phyloP scores from a whole-genome alignment of 2,329 filamentous ascomycete species.

The Didymellaceae sp. region DNA sequence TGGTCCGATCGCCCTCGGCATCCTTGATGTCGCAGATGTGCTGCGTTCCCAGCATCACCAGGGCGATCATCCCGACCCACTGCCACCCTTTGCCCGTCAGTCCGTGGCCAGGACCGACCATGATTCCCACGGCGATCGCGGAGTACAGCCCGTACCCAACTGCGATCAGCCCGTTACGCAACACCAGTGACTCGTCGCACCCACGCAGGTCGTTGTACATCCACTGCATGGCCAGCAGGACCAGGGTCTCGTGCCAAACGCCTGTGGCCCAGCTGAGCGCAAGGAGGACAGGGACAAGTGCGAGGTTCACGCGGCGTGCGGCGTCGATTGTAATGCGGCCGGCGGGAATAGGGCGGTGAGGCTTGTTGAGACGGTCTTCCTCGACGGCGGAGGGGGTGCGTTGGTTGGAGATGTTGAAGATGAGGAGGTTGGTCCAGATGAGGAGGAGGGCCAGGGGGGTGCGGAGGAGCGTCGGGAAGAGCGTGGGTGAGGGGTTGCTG shows the following conservation, averaged over 20 bases:
- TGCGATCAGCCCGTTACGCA: constrained; percentile 30
- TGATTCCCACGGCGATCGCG: constrained; percentile 11
- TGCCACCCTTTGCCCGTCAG: background rate
- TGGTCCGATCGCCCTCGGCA: constrained; percentile 29
- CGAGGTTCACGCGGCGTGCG: constrained; percentile 3
- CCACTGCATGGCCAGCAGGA: constrained; percentile 47
- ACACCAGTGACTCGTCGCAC: constrained; percentile 21
- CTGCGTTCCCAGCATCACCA: constrained; percentile 32
- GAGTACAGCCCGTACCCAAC: constrained; percentile 23
- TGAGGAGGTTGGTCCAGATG: constrained; percentile 50
- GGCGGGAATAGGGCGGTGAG: constrained; percentile 42
- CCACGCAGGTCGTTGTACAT: constrained; percentile 52
- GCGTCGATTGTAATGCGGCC: constrained; percentile 27
- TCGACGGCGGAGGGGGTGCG: constrained; percentile 35
- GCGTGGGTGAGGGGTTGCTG: background rate
- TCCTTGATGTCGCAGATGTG: constrained; percentile 43
- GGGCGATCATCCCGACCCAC: constrained; percentile 21
- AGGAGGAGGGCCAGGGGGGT: constrained; percentile 14
- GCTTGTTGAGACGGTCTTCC: constrained; percentile 54
- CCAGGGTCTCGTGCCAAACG: constrained; percentile 31
- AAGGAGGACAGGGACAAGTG: constrained; percentile 17
- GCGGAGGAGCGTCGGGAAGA: constrained; percentile 5
- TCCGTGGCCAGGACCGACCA: background rate
- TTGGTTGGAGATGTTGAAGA: constrained; percentile 52
- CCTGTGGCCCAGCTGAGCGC: constrained; percentile 24